A percentile compares a stretch with the other conserved stretches of the same genome.
Conservation (phyloP, 2,329 filamentous ascomycete species). For the Colletotrichum sp. region DNA sequence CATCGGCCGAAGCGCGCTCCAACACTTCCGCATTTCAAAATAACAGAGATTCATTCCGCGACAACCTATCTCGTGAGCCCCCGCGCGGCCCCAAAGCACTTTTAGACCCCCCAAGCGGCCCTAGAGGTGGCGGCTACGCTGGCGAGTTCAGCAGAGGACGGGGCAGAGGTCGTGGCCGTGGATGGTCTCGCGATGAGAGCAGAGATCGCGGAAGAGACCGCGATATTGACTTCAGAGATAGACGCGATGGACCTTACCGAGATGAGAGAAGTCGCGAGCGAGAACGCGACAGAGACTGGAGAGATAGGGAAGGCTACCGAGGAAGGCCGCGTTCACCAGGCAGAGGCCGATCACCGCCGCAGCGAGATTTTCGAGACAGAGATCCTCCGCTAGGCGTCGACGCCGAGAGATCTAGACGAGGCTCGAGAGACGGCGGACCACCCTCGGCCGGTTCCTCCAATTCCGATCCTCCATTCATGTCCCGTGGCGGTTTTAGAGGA, state of each 20-base stretch:
- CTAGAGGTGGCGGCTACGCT: conserved; percentile 69
- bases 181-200: conserved; percentile 67
- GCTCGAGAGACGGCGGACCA: conserved; percentile 73
- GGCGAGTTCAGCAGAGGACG: conserved; percentile 64
- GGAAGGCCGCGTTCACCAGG: conserved; percentile 66
- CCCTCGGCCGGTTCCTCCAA: conserved; percentile 74
- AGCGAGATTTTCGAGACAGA: conserved; percentile 64
- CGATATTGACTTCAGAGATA: conserved; percentile 63
- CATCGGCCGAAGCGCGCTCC: conserved; percentile 61
- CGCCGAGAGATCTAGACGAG: conserved; percentile 69
- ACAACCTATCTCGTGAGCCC: conserved; percentile 62
- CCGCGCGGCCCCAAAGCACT: conserved; percentile 84
- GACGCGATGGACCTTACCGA: conserved; percentile 49
- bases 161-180: conserved; percentile 61
- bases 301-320: conserved; percentile 53
- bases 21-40: conserved; percentile 67
- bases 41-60: conserved; percentile 61
- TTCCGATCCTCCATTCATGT: conserved; percentile 66
- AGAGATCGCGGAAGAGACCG: conserved; percentile 65
- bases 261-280: conserved; percentile 66
- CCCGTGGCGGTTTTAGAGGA: conserved; percentile 60
- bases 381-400: conserved; percentile 69
- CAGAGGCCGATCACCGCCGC: conserved; percentile 68
- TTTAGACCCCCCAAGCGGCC: conserved; percentile 71
- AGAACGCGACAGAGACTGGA: conserved; percentile 58